Evolutionary conservation across 2,329 filamentous ascomycete species (phyloP).

Genomic region (Alternaria sp.): DNA sequence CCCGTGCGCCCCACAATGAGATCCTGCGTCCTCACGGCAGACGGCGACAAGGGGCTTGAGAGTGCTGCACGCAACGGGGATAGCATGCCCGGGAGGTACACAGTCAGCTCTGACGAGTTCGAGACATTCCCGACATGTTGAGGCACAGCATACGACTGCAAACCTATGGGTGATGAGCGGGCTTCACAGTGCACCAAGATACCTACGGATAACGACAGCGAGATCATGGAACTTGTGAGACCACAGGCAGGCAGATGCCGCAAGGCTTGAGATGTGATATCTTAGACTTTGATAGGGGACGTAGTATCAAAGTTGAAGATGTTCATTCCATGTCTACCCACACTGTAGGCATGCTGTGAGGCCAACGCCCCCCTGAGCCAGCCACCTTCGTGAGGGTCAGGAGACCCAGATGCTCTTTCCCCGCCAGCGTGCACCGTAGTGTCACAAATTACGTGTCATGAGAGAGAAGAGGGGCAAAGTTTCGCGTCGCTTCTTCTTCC

Average conservation of each 20-base stretch:
- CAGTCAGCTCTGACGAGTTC: not conserved
- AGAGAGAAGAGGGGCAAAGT: not conserved
- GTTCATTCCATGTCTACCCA: not conserved
- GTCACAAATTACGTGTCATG: not conserved
- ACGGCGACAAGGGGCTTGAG: not conserved
- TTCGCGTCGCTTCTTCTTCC: not conserved
- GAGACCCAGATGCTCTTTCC: not conserved
- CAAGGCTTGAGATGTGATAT: not conserved
- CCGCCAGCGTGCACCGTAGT: not conserved
- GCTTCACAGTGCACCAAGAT: not conserved
- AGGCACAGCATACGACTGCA: not conserved
- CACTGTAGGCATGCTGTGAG: not conserved
- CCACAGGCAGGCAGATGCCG: not conserved
- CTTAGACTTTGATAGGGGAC: constrained; percentile 7
- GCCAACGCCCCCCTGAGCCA: not conserved
- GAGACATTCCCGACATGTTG: not conserved
- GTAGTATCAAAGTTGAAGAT: constrained; percentile 6
- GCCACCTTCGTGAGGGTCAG: not conserved
- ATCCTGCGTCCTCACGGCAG: not conserved
- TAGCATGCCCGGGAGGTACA: not conserved
- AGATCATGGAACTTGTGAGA: not conserved
- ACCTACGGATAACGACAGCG: not conserved
- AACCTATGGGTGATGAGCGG: not conserved
- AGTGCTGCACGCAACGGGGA: not conserved
- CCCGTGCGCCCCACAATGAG: constrained; percentile 8